Conservation (phyloP, 1,284 basidiomycete genomes). For the Anthracocystis walkeri region DNA sequence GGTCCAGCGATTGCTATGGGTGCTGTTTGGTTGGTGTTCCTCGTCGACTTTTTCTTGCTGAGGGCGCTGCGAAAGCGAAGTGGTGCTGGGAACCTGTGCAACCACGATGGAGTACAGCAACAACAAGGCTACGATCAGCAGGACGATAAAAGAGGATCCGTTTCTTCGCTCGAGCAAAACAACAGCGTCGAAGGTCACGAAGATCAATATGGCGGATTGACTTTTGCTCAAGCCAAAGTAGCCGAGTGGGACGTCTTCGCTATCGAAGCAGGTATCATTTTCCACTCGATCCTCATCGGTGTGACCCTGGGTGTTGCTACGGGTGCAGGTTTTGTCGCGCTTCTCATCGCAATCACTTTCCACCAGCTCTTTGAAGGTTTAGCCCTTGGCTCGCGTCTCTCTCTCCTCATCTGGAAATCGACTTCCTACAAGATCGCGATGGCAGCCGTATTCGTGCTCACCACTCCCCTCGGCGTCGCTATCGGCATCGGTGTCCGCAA, state of each 20-base stretch:
- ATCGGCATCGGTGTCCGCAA: slow-evolving; percentile 83
- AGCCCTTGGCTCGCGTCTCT: slow-evolving; percentile 56
- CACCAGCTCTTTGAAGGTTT: slow-evolving; percentile 61
- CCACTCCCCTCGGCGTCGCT: slow-evolving; percentile 73
- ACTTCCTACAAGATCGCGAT: slow-evolving; percentile 51
- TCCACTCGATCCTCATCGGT: slow-evolving; percentile 68
- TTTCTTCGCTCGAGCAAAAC: slow-evolving; percentile 9
- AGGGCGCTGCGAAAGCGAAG: slow-evolving; percentile 18
- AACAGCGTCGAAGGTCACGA: neutral
- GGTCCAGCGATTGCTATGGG: slow-evolving; percentile 69
- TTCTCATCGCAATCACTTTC: slow-evolving; percentile 67
- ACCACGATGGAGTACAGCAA: slow-evolving; percentile 4
- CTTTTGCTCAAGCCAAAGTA: slow-evolving; percentile 34
- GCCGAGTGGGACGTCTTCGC: slow-evolving; percentile 63
- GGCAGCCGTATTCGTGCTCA: slow-evolving; percentile 55
- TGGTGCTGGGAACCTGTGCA: neutral
- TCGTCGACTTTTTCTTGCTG: slow-evolving; percentile 67
- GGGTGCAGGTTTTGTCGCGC: slow-evolving; percentile 54
- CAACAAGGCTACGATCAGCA: neutral
- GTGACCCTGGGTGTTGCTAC: slow-evolving; percentile 68
- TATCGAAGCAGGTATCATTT: slow-evolving; percentile 72
- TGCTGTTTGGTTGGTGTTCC: slow-evolving; percentile 59
- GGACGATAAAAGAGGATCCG: slow-evolving; percentile 8
- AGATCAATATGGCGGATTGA: slow-evolving; percentile 16
- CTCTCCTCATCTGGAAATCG: slow-evolving; percentile 40